Evolutionary conservation across 1,284 basidiomycete species (phyloP).

Genomic region (Leccinum griseonigrum): DNA sequence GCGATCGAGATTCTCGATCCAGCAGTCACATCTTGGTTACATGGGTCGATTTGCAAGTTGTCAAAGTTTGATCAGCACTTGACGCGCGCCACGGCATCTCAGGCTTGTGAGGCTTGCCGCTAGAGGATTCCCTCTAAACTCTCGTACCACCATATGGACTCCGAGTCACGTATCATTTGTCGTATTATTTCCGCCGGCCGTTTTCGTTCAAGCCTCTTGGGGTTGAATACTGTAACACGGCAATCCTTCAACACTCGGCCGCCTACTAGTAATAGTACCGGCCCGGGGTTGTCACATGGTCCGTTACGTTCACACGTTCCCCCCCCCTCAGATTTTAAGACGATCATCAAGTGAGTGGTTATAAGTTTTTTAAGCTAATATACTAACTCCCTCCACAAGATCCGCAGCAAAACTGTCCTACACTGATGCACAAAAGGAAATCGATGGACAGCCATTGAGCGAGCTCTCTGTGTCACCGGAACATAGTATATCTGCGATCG

Average conservation of each 20-base stretch:
- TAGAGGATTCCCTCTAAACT: neutral
- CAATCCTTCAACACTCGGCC: too few relatives aligned
- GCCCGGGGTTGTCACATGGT: too few relatives aligned
- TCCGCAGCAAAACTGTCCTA: conserved; percentile 89
- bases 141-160: neutral
- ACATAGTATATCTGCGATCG: conserved; percentile 61
- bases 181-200: neutral
- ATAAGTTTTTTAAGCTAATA: neutral
- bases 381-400: conserved; percentile 39
- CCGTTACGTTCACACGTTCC: too few relatives aligned
- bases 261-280: too few relatives aligned
- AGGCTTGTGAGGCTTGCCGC: too few relatives aligned
- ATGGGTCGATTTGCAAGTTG: neutral
- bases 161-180: neutral
- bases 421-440: conserved; percentile 74
- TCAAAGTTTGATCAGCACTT: neutral
- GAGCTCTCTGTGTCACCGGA: conserved; percentile 53
- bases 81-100: neutral
- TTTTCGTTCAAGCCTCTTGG: neutral
- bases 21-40: neutral
- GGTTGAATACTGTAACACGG: neutral
- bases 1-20: too few relatives aligned
- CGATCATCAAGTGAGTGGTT: conserved; percentile 76
- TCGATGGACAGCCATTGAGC: conserved; percentile 70
- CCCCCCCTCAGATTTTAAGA: conserved; percentile 43